Evolutionary conservation across 2,329 filamentous ascomycete genomes (phyloP).

Genomic region (Ophiostoma tasmaniense): DNA sequence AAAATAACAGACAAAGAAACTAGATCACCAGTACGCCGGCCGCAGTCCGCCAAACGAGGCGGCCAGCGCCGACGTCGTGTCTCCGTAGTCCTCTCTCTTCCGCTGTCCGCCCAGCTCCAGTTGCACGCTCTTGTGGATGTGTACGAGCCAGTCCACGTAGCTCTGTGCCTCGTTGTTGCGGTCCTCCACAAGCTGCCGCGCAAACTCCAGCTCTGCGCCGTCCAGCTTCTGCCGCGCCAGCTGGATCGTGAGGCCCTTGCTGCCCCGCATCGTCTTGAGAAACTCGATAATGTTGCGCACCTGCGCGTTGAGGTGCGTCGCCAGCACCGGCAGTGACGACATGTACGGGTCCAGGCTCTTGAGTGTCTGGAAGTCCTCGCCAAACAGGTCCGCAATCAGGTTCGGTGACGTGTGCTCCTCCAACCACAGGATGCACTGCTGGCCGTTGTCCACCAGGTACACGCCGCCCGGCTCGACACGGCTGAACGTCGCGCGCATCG

Average conservation of each 20-base stretch:
- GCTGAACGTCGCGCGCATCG: slow-evolving; percentile 74
- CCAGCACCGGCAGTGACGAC: slow-evolving; percentile 69
- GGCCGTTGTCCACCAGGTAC: slow-evolving; percentile 92
- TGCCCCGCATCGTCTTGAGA: slow-evolving; percentile 68
- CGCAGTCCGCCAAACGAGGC: slow-evolving; percentile 42
- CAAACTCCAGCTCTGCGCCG: slow-evolving; percentile 94
- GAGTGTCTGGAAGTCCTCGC: slow-evolving; percentile 61
- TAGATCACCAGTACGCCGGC: slow-evolving; percentile 26
- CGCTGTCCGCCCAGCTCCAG: slow-evolving; percentile 54
- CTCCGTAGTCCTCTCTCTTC: slow-evolving; percentile 42
- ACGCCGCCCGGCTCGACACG: slow-evolving; percentile 87
- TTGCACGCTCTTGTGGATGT: slow-evolving; percentile 87
- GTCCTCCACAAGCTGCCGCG: slow-evolving; percentile 81
- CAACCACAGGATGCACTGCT: slow-evolving; percentile 84
- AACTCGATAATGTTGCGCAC: slow-evolving; percentile 90
- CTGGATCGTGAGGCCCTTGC: slow-evolving; percentile 82
- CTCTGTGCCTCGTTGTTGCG: slow-evolving; percentile 96
- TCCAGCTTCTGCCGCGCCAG: slow-evolving; percentile 87
- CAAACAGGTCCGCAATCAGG: slow-evolving; percentile 82
- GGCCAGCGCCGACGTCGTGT: slow-evolving; percentile 38
- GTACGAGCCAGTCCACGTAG: slow-evolving; percentile 97
- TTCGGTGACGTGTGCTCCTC: slow-evolving; percentile 90
- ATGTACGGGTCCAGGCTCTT: slow-evolving; percentile 74
- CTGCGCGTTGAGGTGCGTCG: slow-evolving; percentile 91
- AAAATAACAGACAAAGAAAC: background rate